Base-by-base conservation (phyloP, 495 filamentous ascomycete genomes). In the Penicillium paxilli region DNA sequence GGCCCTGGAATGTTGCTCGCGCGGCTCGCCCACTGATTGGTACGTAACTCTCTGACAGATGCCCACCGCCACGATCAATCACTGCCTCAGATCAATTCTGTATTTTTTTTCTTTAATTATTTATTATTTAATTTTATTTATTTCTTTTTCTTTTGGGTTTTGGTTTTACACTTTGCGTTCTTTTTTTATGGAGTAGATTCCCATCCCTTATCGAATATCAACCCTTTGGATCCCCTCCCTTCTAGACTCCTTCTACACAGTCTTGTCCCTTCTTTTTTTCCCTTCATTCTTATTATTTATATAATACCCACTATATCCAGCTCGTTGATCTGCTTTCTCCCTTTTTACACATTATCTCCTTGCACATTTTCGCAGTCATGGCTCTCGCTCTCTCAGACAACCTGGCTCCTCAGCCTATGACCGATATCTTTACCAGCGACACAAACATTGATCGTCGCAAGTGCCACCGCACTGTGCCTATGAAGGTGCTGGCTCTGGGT, bases 401-500 rank as follows among this genome's bases (percentile, higher is more conserved):
- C 56, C 57, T 77, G 58, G 62, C 74, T 63, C 73, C 74, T 44
- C 71, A 76, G 68, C 74, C 74, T 9, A 44, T 51, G 32, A 75
- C 75, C 24, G 75, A 76, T 57, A 47, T 78, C 57, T 76, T 84
- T 65, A 82, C 78, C 52, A 62, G 62, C 52, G 82, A 85, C 64
- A 84, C 83, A 49, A 80, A 82, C 60, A 82, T 87, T 60, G 79
- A 88, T 58, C 74, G 82, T 17, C 78, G 83, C 49, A 71, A 85
- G 73, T 83, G 83, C 66, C 77, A 79, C 55, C 79, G 85, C 26
- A 81, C 75, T 17, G 84, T 87, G 44, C 83, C 84, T 16, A 86
- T 88, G 83, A 77, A 81, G 66, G 83, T 87, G 47, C 74, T 88
- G 23, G 77, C 77, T 49, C 74, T 87, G 5, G 83, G 85, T 42